Base-by-base conservation (phyloP, 2,329 filamentous ascomycete genomes). In the Sclerotinia minor region DNA sequence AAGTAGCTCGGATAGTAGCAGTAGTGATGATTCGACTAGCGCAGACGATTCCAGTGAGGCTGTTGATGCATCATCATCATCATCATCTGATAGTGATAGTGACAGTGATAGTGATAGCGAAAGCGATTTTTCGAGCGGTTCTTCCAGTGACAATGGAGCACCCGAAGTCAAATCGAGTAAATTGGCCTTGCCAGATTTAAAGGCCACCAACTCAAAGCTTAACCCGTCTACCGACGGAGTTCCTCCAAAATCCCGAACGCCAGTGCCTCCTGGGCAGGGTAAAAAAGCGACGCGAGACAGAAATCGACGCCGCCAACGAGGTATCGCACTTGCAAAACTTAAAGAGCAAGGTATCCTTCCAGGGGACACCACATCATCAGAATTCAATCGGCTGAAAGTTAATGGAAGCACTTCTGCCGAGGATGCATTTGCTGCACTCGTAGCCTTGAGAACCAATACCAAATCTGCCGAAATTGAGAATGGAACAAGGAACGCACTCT, bases 291-390 rank as follows among this genome's bases (percentile, higher is more conserved):
- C 88, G 0, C 82, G 82, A 63, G 78, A 78, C 32, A 83, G 86
- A 69, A 90, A 90, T 71, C 73, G 78, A 41, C 81, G 88, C 50
- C 81, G 81, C 52, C 83, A 82, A 67, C 77, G 83, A 64, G 77
- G 79, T 50, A 82, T 82, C 67, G 79, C 79, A 67, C 77, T 89
- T 15, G 77, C 78, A 5, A 79, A 81, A 67, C 78, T 89, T 9
- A 86, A 88, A 72, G 76, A 80, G 24, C 76, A 81, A n/a, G 85
- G 84, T 1, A 74, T 83, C 17, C 76, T 90, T 11, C 81, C 81
- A 26, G 71, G 78, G 35, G 76, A 81, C 67, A 86, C 86, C 7
- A 83, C 81, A 61, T 79, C 85, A 53, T 75, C 77, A 15, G 83
- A 86, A 67, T 76, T 88, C 55, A 75, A 74, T 52, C 71, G 75